Percentiles rank a stretch among this genome's conserved stretches.
Conservation (phyloP, 1,284 basidiomycete genomes). For the Ustilago sp. region DNA sequence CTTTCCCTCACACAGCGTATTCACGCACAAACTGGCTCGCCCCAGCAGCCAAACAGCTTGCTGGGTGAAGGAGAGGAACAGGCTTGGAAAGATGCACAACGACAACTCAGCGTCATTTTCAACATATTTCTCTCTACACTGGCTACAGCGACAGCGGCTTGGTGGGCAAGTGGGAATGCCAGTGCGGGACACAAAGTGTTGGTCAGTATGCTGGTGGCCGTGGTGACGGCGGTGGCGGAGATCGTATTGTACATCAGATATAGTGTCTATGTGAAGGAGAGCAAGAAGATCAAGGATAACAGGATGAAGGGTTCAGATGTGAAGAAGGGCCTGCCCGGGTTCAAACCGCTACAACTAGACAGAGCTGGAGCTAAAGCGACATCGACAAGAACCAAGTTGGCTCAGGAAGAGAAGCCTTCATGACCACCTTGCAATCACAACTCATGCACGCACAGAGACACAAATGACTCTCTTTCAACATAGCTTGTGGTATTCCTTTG, state of each 20-base stretch:
- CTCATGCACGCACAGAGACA: neutral
- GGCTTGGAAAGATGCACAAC: slow-evolving; percentile 42
- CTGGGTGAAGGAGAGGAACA: slow-evolving; percentile 19
- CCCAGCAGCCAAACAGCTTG: neutral
- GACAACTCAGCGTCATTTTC: slow-evolving; percentile 37
- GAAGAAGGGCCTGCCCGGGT: slow-evolving; percentile 6
- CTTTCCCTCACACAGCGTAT: slow-evolving; percentile 32
- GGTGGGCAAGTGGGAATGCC: slow-evolving; percentile 41
- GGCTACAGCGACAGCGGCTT: slow-evolving; percentile 42
- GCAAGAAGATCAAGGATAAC: slow-evolving; percentile 17
- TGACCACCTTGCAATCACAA: slow-evolving; percentile 9
- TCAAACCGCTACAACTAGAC: slow-evolving; percentile 30
- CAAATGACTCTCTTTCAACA: neutral
- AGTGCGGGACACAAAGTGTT: slow-evolving; percentile 26
- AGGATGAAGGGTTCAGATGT: slow-evolving; percentile 40
- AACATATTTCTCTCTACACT: slow-evolving; percentile 43
- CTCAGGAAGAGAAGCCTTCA: slow-evolving; percentile 11
- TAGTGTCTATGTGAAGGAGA: slow-evolving; percentile 33
- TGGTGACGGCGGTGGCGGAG: slow-evolving; percentile 41
- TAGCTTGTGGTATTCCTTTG: neutral
- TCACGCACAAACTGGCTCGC: slow-evolving; percentile 4
- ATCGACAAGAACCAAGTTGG: neutral
- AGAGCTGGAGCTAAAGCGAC: neutral
- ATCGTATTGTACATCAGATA: slow-evolving; percentile 47
- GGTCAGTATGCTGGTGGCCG: slow-evolving; percentile 25